Percentiles rank a stretch among this genome's conserved stretches.
Evolutionary conservation across 345 rosid species (phyloP).

Genomic region (Tarenaya hassleriana): DNA sequence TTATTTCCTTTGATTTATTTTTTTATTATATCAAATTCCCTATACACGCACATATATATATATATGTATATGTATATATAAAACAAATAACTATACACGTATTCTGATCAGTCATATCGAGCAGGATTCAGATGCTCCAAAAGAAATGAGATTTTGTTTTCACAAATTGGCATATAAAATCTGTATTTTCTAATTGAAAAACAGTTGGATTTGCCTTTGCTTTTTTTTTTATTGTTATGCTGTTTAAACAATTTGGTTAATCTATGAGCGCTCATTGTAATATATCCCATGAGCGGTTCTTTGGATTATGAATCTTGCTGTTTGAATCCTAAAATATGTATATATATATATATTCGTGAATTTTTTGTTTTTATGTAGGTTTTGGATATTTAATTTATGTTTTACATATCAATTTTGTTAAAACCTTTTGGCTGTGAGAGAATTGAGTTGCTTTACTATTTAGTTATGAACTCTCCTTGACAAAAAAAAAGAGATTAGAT

Average conservation of each 20-base stretch:
- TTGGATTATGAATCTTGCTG: too few relatives aligned
- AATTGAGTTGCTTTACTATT: too few relatives aligned
- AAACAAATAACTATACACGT: constrained; percentile 7
- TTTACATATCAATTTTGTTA: too few relatives aligned
- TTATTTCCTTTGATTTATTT: constrained; percentile 1
- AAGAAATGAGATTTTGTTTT: background rate
- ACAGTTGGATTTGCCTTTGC: too few relatives aligned
- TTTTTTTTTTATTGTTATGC: constrained; percentile 11
- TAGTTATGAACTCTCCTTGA: background rate
- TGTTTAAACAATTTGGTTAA: background rate
- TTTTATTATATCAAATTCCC: background rate
- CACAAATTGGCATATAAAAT: background rate
- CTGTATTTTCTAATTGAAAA: too few relatives aligned
- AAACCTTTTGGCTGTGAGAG: too few relatives aligned
- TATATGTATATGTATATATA: constrained; percentile 1
- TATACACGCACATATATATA: background rate
- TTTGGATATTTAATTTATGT: too few relatives aligned
- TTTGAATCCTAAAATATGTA: too few relatives aligned
- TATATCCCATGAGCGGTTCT: too few relatives aligned
- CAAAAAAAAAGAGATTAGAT: background rate
- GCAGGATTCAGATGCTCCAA: constrained; percentile 6
- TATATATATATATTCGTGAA: too few relatives aligned
- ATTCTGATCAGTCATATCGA: constrained; percentile 14
- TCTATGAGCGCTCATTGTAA: too few relatives aligned
- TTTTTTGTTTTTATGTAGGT: too few relatives aligned